These are phyloP conservation scores for Fusarium anguioides DNA, from an alignment of 2,329 filamentous ascomycete genomes.

Conservation along the genomic window DNA sequence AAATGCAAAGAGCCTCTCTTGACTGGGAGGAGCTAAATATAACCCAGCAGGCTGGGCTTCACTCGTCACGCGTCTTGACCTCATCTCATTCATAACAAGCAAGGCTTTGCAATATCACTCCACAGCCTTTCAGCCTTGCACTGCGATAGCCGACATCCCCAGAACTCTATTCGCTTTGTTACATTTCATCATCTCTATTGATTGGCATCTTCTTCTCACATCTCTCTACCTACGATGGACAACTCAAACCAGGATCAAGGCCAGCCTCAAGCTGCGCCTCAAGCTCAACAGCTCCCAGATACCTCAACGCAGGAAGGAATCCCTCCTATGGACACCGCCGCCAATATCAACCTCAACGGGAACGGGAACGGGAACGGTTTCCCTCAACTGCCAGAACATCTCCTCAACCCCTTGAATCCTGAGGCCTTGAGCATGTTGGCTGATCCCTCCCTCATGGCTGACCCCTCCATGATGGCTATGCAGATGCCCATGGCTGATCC, in stretches of 20 bases:
- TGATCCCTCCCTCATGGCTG: conserved; percentile 41
- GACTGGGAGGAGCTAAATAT: conserved; percentile 8
- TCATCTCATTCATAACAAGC: conserved; percentile 38
- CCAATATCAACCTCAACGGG: conserved; percentile 25
- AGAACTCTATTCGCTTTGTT: not conserved
- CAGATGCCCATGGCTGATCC: conserved; percentile 45
- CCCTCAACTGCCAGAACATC: conserved; percentile 34
- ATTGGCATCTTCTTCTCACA: too few species aligned
- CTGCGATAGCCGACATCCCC: conserved; percentile 3
- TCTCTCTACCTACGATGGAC: conserved; percentile 29
- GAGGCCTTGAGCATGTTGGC: conserved; percentile 43
- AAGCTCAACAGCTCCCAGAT: conserved; percentile 34
- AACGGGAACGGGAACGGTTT: conserved; percentile 35
- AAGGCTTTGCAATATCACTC: conserved; percentile 24
- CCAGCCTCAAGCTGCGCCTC: conserved; percentile 36
- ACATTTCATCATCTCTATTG: not conserved
- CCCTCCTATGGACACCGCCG: conserved; percentile 15
- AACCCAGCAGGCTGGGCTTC: conserved; percentile 41
- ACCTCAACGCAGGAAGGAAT: conserved; percentile 8
- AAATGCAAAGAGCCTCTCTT: conserved; percentile 24
- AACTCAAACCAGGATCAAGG: conserved; percentile 32
- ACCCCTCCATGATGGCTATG: conserved; percentile 42
- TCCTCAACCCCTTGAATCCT: conserved; percentile 40
- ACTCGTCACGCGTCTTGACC: conserved; percentile 29
- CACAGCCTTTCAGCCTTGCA: conserved; percentile 33